Evolutionary conservation across 352 stramenopile species (phyloP), one percentile per base, ranked within the genome.

Genomic region (Phytophthora sojae): DNA sequence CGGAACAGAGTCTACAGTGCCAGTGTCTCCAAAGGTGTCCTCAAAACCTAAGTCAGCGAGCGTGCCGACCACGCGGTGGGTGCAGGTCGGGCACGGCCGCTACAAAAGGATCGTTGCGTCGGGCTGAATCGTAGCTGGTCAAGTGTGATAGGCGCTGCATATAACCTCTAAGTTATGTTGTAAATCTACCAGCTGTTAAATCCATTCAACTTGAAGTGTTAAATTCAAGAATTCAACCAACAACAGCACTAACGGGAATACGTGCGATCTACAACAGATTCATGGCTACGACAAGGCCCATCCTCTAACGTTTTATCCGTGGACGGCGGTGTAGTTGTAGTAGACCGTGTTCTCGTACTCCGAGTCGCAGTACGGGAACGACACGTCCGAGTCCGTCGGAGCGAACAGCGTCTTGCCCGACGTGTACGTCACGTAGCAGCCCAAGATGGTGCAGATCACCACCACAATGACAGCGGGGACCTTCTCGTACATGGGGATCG

Each of bases 251-350:
- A 42, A 5, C 35, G 35, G 7, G 21, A 21, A 21, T 21, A 21
- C 21, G 21, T 21, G 21, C 12, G 11, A 15, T 45, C 37, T 45
- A 19, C 37, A 45, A 45, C 37, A 7, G 25, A 8, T 30, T 37
- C 50, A 8, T 19, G 47, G 47, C 25, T 57, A 32, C 42, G n/a
- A 50, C 5, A 25, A 50, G 15, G 6, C 17, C 9, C 15, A 6
- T 23, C 25, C 2, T 57, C 37, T 67, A 67, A 21, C n/a, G 60
- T 50, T 35, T 35, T 44, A 44, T 32, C 26, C 58, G 8, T 73
- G 65, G 17, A 73, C 65, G 23, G 64, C 52, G 6, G 66, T 73
- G 45, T 73, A 73, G 66, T 73, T 73, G 66, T 73, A 73, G 60
- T 69, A 73, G 1, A 73, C 66, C 32, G 19, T 69, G 66, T 69